Conservation (phyloP, 2,329 filamentous ascomycete genomes). For the Penicillium sp. region DNA sequence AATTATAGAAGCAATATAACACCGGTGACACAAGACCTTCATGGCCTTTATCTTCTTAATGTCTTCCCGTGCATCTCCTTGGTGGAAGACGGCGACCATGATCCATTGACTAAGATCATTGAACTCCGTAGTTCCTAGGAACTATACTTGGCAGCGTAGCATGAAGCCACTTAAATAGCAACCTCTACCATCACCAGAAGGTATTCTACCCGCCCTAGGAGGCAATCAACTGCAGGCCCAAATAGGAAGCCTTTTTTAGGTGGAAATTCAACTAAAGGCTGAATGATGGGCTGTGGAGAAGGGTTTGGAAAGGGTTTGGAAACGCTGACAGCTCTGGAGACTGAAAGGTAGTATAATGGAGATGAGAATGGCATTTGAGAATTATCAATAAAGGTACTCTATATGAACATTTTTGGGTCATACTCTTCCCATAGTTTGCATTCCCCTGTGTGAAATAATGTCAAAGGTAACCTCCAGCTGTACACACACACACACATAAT, state of each 20-base stretch:
- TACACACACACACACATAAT: too few relatives aligned
- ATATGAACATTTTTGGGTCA: slow-evolving; percentile 18
- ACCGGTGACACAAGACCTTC: too few relatives aligned
- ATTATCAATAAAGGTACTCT: neutral
- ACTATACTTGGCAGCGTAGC: slow-evolving; percentile 7
- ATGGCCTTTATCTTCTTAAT: slow-evolving; percentile 11
- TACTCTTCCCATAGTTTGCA: too few relatives aligned
- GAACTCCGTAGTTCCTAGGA: slow-evolving; percentile 10
- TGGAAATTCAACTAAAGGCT: neutral
- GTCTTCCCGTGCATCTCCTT: slow-evolving; percentile 11
- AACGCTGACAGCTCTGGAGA: neutral
- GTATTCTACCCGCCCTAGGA: slow-evolving; percentile 2
- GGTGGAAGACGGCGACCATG: slow-evolving; percentile 5
- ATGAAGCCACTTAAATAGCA: slow-evolving; percentile 9
- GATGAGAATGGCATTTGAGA: neutral
- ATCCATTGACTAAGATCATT: slow-evolving; percentile 11
- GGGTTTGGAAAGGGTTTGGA: too few relatives aligned
- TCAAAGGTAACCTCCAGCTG: too few relatives aligned
- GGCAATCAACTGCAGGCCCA: slow-evolving; percentile 7
- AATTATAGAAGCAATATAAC: too few relatives aligned
- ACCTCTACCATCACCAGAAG: slow-evolving; percentile 2
- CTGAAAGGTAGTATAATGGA: neutral
- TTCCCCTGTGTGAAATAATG: too few relatives aligned
- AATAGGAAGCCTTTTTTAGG: slow-evolving; percentile 16
- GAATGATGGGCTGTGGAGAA: neutral